A percentile compares a stretch with the other conserved stretches of the same genome.
Conservation (phyloP, 2,329 filamentous ascomycete genomes). For the Paecilomyces fulvus region DNA sequence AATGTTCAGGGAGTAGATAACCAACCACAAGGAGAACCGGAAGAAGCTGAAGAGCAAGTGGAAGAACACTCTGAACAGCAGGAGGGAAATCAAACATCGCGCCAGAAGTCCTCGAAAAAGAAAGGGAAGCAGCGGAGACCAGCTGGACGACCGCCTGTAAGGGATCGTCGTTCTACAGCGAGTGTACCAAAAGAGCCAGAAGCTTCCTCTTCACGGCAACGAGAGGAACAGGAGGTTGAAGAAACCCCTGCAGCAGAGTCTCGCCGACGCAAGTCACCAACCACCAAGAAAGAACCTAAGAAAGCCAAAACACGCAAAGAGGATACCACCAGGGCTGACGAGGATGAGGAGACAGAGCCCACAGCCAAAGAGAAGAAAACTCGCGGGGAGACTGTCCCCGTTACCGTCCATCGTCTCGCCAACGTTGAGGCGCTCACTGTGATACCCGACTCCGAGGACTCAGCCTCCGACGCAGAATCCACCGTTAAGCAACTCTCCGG, state of each 20-base stretch:
- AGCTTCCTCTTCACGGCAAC: constrained; percentile 6
- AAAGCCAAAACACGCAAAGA: constrained; percentile 2
- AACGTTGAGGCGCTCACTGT: constrained; percentile 24
- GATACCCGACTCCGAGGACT: constrained; percentile 10
- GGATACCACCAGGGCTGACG: not conserved
- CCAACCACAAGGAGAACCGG: not conserved
- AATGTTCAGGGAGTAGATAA: not conserved
- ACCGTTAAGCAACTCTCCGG: constrained; percentile 20
- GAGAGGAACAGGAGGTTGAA: not conserved
- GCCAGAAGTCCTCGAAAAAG: not conserved
- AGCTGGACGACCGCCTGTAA: not conserved
- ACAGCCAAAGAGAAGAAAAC: constrained; percentile 7
- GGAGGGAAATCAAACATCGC: not conserved
- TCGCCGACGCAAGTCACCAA: constrained; percentile 5
- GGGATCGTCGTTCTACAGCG: not conserved
- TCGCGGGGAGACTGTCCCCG: constrained; percentile 30
- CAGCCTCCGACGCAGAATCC: constrained; percentile 18
- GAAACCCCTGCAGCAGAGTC: not conserved
- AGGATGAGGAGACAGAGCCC: constrained; percentile 3
- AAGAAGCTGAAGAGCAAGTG: not conserved
- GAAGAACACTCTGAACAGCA: not conserved
- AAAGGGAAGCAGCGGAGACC: constrained; percentile 3
- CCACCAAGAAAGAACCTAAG: constrained; percentile 4
- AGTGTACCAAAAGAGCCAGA: constrained; percentile 4
- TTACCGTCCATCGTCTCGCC: constrained; percentile 33